A percentile compares a stretch with the other conserved stretches of the same genome.
phyloP scores from a whole-genome alignment of 2,329 filamentous ascomycete genomes.

The Hypoxylon sp. region DNA sequence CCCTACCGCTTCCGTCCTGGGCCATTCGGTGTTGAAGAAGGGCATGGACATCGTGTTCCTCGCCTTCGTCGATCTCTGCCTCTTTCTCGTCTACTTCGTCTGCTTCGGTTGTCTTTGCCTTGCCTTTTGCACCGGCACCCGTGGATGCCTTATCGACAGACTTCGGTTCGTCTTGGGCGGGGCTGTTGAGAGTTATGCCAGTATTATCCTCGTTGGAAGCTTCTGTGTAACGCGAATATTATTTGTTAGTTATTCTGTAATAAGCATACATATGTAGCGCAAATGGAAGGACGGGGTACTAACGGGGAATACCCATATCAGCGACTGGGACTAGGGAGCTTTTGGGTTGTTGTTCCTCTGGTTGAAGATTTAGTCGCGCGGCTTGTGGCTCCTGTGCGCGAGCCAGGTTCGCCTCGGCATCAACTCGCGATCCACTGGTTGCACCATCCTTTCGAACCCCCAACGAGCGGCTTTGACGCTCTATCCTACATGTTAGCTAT shows the following conservation, averaged over 20 bases:
- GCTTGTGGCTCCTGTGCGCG: slow-evolving; percentile 44
- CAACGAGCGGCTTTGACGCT: slow-evolving; percentile 46
- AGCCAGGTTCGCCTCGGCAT: slow-evolving; percentile 36
- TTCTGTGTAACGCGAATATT: slow-evolving; percentile 14
- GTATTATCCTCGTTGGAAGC: slow-evolving; percentile 12
- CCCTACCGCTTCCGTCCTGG: slow-evolving; percentile 41
- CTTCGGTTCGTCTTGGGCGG: slow-evolving; percentile 18
- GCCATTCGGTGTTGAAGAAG: slow-evolving; percentile 51
- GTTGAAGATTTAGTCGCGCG: slow-evolving; percentile 31
- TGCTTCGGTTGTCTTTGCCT: slow-evolving; percentile 24
- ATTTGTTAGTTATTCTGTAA: slow-evolving; percentile 1
- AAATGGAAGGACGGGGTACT: slow-evolving; percentile 9
- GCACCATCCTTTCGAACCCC: slow-evolving; percentile 32
- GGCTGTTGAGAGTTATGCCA: neutral
- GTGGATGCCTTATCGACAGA: slow-evolving; percentile 13
- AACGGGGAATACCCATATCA: slow-evolving; percentile 52
- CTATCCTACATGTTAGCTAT: slow-evolving; percentile 38
- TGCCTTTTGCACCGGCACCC: slow-evolving; percentile 35
- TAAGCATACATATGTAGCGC: neutral
- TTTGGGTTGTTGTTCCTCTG: slow-evolving; percentile 29
- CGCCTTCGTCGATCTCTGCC: slow-evolving; percentile 41
- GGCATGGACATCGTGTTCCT: slow-evolving; percentile 49
- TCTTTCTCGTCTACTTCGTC: slow-evolving; percentile 22
- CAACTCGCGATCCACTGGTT: slow-evolving; percentile 33
- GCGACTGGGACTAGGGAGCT: slow-evolving; percentile 48